Base-by-base conservation (phyloP, 345 rosid genomes). In the Populus ilicifolia region DNA sequence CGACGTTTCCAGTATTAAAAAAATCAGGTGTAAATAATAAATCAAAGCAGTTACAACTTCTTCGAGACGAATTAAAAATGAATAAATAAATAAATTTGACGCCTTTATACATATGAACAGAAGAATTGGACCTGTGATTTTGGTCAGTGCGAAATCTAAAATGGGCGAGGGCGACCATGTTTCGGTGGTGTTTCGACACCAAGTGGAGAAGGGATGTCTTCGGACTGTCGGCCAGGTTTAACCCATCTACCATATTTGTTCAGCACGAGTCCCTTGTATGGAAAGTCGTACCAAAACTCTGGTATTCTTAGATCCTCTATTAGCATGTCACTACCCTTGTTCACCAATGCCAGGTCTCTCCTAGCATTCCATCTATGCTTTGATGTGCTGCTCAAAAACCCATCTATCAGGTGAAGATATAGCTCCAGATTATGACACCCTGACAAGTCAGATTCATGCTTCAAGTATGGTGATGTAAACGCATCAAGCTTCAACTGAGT, bases 181-280 rank as follows among this genome's bases (percentile, higher is more conserved):
- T 56, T 56, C 63, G 63, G 27, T 56, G 63, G 63, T 1, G 63
- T 56, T 21, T 56, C 63, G 63, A 56, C 3, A 9, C 63, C 23
- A 11, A 56, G 63, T 0, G 98, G 94, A 54, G 93, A 89, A 69
- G 98, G 97, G 72, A 90, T 83, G 56, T 93, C 93, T 87, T 93
- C 93, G 0, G 85, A 85, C 5, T 83, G 82, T 73, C 95, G 90
- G 23, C 80, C 80, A 1, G 91, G 95, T 80, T 87, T 90, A 41
- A 90, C 92, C 97, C 95, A 93, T 77, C 95, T 81, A 1, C 95
- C 95, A 50, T 89, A 52, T 69, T 84, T 81, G 80, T 92, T 88
- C 62, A 85, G n/a, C 5, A 71, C 43, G n/a, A 80, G 70, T 36
- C 83, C 79, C 67, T 80, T 80, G 56, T 75, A 39, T 4, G 83